Percentiles rank a stretch among this genome's conserved stretches.
phyloP scores from a whole-genome alignment of 2,329 filamentous ascomycete species.

The Pseudogymnoascus sp. region DNA sequence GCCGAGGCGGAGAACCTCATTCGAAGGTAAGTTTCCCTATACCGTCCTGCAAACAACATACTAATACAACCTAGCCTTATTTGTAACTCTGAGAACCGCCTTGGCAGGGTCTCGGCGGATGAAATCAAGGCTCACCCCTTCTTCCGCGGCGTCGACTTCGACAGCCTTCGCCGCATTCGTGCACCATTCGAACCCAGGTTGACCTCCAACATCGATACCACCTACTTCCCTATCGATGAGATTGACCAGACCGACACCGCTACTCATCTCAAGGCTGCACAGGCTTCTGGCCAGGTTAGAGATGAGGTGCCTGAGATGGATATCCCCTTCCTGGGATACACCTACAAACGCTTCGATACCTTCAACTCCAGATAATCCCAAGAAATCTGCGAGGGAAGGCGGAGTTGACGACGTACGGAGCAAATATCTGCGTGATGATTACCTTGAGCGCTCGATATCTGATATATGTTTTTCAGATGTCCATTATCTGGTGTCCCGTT shows the following conservation, averaged over 20 bases:
- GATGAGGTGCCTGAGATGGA: constrained; percentile 91
- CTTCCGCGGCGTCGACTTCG: constrained; percentile 95
- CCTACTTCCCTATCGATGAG: constrained; percentile 98
- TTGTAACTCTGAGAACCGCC: constrained; percentile 85
- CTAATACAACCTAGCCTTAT: constrained; percentile 57
- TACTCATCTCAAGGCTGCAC: constrained; percentile 67
- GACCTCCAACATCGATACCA: constrained; percentile 88
- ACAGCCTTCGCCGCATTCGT: constrained; percentile 82
- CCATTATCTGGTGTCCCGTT: constrained; percentile 6
- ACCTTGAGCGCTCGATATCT: constrained; percentile 2
- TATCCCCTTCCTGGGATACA: constrained; percentile 91
- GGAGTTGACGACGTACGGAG: constrained; percentile 5
- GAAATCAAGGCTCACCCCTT: constrained; percentile 93
- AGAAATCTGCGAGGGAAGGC: background rate
- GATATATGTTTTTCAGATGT: constrained; percentile 8
- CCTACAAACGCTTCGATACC: constrained; percentile 88
- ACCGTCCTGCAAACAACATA: background rate
- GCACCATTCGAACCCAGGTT: constrained; percentile 94
- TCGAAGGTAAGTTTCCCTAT: constrained; percentile 56
- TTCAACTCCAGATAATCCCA: background rate
- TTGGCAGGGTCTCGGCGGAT: constrained; percentile 76
- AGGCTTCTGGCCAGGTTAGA: constrained; percentile 52
- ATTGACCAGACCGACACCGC: constrained; percentile 95
- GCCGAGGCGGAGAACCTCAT: constrained; percentile 88
- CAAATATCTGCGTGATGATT: constrained; percentile 4